Evolutionary conservation across 768 basidiomycete species (phyloP).

Genomic region (Kwoniella dejecticola): DNA sequence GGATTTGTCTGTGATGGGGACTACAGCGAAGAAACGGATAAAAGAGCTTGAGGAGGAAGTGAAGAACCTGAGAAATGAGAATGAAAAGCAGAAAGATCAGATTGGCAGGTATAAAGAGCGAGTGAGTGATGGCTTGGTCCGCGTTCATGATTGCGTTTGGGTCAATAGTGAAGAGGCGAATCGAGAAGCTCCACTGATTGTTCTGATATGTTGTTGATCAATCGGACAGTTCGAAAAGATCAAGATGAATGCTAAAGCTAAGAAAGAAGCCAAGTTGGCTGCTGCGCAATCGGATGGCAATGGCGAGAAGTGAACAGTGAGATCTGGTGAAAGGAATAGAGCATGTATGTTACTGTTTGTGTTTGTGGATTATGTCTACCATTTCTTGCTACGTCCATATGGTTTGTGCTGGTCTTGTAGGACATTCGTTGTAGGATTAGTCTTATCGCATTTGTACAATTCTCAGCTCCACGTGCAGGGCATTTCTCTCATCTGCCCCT

Average conservation of each 20-base stretch:
- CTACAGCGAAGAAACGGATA: constrained; percentile 26
- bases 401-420: too few relatives aligned
- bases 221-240: constrained; percentile 39
- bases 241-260: constrained; percentile 40
- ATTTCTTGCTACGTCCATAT: too few relatives aligned
- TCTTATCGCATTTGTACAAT: too few relatives aligned
- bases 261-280: constrained; percentile 42
- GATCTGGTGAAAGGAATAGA: background rate
- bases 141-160: too few relatives aligned
- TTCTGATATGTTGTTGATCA: background rate
- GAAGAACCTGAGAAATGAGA: constrained; percentile 38
- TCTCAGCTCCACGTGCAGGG: too few relatives aligned
- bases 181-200: too few relatives aligned
- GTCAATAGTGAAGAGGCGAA: too few relatives aligned
- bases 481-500: too few relatives aligned
- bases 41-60: constrained; percentile 48
- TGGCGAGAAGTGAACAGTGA: background rate
- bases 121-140: constrained; percentile 27
- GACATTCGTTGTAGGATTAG: too few relatives aligned
- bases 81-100: constrained; percentile 39
- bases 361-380: too few relatives aligned
- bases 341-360: too few relatives aligned
- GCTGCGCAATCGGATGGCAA: constrained; percentile 11
- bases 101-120: constrained; percentile 43
- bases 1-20: background rate